Base-by-base conservation (phyloP, 805 yeast genomes). In the Wickerhamiella lipophila region DNA sequence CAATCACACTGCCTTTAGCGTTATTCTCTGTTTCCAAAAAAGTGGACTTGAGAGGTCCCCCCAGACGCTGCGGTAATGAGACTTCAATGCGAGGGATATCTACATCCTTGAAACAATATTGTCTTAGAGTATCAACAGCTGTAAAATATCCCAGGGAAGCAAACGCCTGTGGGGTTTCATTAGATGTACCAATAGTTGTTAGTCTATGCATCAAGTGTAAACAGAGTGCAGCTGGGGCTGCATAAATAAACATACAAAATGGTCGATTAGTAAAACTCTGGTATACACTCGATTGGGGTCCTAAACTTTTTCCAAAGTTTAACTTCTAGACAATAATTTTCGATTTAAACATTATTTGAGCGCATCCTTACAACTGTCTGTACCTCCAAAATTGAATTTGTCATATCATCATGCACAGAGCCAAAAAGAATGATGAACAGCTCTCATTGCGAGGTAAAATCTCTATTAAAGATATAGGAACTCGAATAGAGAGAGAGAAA, bases 391-490 rank as follows among this genome's bases (percentile, higher is more conserved):
- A 32, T 15, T 32, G 15, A 15, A 32, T 32, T 32, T 32, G 38
- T 32, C 38, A 32, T 32, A 32, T 29, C 12, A 13, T 9, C n/a
- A 29, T 32, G 38, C 38, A 32, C 19, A 32, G 38, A 32, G 38
- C 38, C 19, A 9, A 32, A 15, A 32, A 19, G 38, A 32, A 9
- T 19, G 38, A 32, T 32, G 38, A 32, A 12, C 23, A 29, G 22
- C 25, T 76, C 48, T 78, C 92, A 0, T 67, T 86, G 59, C 74
- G 69, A 6, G 92, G 92, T 3, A 75, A 71, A 52, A 69, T 87
- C 15, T 65, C 78, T 2, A 63, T 74, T 46, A 68, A 71, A 36
- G 92, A 83, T 43, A 76, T 86, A 81, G 95, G 92, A 0, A 56
- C 75, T 2, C 58, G 74, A 36, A 66, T 61, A 7, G 51, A 49